phyloP scores from a whole-genome alignment of 1,284 basidiomycete species.

The Ceraceosorus guamensis region DNA sequence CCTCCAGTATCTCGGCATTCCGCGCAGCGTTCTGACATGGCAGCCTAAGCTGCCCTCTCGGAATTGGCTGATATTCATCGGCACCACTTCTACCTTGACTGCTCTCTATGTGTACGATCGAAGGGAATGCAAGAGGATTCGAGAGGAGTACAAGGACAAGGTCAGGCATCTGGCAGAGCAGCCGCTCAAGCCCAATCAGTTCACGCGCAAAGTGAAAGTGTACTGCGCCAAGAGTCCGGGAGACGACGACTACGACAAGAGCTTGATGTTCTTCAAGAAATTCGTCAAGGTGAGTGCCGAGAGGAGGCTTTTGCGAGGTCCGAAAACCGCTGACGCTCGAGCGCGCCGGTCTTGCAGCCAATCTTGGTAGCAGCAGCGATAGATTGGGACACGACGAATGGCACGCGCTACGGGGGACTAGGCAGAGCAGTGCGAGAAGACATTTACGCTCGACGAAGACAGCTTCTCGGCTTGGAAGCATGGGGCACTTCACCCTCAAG shows the following conservation, averaged over 20 bases:
- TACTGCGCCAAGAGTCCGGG: conserved; percentile 86
- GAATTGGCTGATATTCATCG: conserved; percentile 87
- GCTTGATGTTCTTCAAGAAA: conserved; percentile 80
- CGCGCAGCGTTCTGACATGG: conserved; percentile 50
- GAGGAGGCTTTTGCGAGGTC: background rate
- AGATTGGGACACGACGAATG: conserved; percentile 77
- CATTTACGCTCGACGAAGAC: conserved; percentile 60
- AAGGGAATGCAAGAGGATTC: conserved; percentile 66
- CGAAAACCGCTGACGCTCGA: background rate
- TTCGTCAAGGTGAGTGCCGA: conserved; percentile 75
- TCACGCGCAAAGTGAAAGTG: conserved; percentile 74
- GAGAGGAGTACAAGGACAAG: conserved; percentile 67
- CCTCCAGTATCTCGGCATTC: conserved; percentile 52
- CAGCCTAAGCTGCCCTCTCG: conserved; percentile 66
- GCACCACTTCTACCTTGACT: conserved; percentile 63
- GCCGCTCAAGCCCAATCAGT: conserved; percentile 61
- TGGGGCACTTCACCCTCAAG: conserved; percentile 17
- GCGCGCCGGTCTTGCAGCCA: conserved; percentile 57
- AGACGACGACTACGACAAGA: conserved; percentile 82
- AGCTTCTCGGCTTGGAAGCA: conserved; percentile 41
- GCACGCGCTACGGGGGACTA: conserved; percentile 77
- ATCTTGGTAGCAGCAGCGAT: conserved; percentile 86
- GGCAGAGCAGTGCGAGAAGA: conserved; percentile 66
- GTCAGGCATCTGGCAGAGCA: conserved; percentile 70
- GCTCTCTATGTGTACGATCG: conserved; percentile 80